A percentile compares a stretch with the other conserved stretches of the same genome.
phyloP scores from a whole-genome alignment of 345 rosid genomes.

The Rhodamnia rubescens region DNA sequence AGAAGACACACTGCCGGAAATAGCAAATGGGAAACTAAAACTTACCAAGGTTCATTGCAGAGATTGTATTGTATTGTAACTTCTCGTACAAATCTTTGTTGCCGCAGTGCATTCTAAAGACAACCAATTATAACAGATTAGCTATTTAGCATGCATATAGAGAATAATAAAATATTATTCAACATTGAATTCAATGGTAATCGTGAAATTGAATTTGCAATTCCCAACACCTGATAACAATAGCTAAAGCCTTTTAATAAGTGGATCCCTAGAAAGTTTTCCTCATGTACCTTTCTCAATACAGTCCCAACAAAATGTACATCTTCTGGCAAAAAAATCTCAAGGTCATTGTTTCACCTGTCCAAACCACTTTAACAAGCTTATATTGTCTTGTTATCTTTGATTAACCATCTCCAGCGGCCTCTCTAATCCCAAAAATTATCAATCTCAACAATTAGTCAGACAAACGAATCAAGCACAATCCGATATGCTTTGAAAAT shows the following conservation, averaged over 20 bases:
- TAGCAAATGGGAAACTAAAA: background rate
- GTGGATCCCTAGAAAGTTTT: background rate
- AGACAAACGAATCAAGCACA: background rate
- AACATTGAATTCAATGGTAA: background rate
- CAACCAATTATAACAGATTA: background rate
- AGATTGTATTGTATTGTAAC: constrained; percentile 97
- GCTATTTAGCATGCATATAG: background rate
- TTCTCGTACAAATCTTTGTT: constrained; percentile 95
- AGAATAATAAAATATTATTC: background rate
- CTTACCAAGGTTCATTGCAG: constrained; percentile 99
- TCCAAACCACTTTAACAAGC: background rate
- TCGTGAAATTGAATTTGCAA: background rate
- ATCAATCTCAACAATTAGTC: background rate
- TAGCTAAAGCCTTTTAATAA: background rate
- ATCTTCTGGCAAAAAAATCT: background rate
- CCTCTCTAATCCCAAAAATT: background rate
- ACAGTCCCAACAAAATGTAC: background rate
- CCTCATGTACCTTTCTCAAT: background rate
- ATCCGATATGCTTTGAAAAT: background rate
- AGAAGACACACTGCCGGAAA: background rate
- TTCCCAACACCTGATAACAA: background rate
- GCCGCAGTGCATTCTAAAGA: constrained; percentile 87
- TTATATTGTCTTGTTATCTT: background rate
- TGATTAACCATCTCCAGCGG: background rate
- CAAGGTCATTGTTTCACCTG: background rate